Percentiles rank a stretch among this genome's conserved stretches.
These are phyloP conservation scores for Lipomyces chichibuensis DNA, from an alignment of 805 yeast species.

Conservation along the genomic window DNA sequence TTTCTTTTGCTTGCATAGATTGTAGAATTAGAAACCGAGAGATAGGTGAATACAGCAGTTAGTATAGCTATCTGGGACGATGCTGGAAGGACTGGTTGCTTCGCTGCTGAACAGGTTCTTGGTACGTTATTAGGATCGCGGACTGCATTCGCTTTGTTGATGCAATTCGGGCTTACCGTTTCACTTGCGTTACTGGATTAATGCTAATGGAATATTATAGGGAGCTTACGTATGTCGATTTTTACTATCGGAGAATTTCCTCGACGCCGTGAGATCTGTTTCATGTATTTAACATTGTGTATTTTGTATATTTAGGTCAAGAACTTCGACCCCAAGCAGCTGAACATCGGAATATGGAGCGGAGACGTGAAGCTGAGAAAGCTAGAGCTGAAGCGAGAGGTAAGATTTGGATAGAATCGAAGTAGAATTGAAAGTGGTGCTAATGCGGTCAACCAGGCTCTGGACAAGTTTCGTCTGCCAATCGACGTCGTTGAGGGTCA, in stretches of 20 bases:
- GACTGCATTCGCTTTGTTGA: not conserved
- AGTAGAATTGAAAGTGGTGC: not conserved
- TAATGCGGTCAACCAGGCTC: slow-evolving; percentile 49
- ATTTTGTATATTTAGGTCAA: slow-evolving; percentile 64
- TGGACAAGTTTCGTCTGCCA: slow-evolving; percentile 85
- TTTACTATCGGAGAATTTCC: not conserved
- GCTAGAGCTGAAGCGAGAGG: slow-evolving; percentile 77
- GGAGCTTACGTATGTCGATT: slow-evolving; percentile 43
- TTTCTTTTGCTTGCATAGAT: not conserved
- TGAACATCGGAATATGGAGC: slow-evolving; percentile 95
- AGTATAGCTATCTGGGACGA: slow-evolving; percentile 25
- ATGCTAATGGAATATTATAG: slow-evolving; percentile 28
- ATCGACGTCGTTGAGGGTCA: slow-evolving; percentile 87
- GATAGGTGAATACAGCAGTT: not conserved
- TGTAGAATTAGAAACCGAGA: not conserved
- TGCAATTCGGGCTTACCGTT: not conserved
- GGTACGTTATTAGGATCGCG: slow-evolving; percentile 37
- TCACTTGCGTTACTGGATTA: not conserved
- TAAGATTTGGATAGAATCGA: slow-evolving; percentile 29
- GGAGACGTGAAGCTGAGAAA: slow-evolving; percentile 90
- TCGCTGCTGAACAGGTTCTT: slow-evolving; percentile 49
- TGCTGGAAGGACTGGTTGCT: slow-evolving; percentile 52
- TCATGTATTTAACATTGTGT: slow-evolving; percentile 8
- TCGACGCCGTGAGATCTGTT: not conserved
- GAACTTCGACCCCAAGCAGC: slow-evolving; percentile 91